Evolutionary conservation across 305 asterid genomes (phyloP), one percentile per base, ranked within the genome.

Genomic region (Fraxinus floribunda): DNA sequence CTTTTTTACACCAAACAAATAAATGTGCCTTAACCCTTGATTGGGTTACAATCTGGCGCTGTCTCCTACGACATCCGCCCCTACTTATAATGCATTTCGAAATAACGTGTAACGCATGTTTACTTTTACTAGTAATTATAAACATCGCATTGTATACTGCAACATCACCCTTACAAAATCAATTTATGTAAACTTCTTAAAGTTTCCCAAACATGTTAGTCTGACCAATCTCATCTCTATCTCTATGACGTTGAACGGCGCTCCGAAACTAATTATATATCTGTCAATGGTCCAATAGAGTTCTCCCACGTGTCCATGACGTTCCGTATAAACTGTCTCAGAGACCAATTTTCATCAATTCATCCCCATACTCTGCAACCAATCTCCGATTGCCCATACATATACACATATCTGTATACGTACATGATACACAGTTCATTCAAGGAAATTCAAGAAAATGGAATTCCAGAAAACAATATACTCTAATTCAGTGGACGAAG

Each of bases 221-320:
- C 2, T 44, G 60, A 49, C 60, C 62, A 16, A 10, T 10, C 75
- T 29, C 75, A 13, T 68, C 77, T 18, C 24, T 46, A 73, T 76
- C 30, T 13, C 72, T 35, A 22, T 62, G 11, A 57, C 83, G 36
- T 91, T 80, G 91, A 35, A 82, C 74, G 79, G 91, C 87, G 92
- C 87, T 92, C 93, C 91, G 85, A 87, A 85, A 84, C 7, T 11
- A 74, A 39, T 16, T 10, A 76, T 68, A 80, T 60, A 9, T 83
- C 76, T 4, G 11, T 7, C 1, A 1, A 16, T 13, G 9, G 73
- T 7, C 91, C 91, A 91, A 82, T 87, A 8, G 75, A 1, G 0
- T 2, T 3, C 16, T 1, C 20, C 83, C 92, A 87, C 92, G 87
- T 87, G 81, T 20, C 10, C 20, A 1, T 0, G 0, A 39, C 85